Base-by-base conservation (phyloP, 106 monocot genomes). In the Allium fistulosum region DNA sequence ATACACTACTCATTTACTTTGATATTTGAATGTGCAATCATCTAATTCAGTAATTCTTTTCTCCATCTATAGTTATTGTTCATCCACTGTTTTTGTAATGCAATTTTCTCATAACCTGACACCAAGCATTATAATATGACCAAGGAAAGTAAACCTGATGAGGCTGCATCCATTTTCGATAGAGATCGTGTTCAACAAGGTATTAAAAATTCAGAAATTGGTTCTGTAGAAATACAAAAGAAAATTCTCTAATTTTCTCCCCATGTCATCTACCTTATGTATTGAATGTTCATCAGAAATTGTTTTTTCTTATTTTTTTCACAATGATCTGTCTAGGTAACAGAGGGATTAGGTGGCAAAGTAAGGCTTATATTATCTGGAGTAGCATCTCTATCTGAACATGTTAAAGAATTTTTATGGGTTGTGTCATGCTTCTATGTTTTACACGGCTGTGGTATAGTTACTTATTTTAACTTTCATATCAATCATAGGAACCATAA, bases 381-480 rank as follows among this genome's bases (percentile, higher is more conserved):
- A 68, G 92, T 86, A 53, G 92, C 92, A 74, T 91, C 96, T 62
- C 59, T 97, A 55, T 80, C 96, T 69, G 76, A 68, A 47, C 88
- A 92, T 69, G 96, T 97, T 12, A 91, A 97, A 84, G 74, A 68
- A 27, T 97, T 77, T 76, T 77, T 94, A 63, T 71, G 93, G 49
- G 93, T 97, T 37, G 96, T 92, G 45, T 62, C 96, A 62, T 92
- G 96, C 74, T 66, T 78, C 59, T 77, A 82, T 77, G 88, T 97
- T 74, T 46, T 89, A 46, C 96, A 97, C 74, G 92, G 96, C 68
- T 97, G 88, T 75, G 96, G 96, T 97, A 92, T 22, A 22, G n/a
- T 22, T 22, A 1, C 1, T 22, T 22, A 22, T 22, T 22, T 22
- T 22, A 22, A 22, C 22, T 22, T 22, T 22, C 22, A 22, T 22